These are phyloP conservation scores for Claviceps sp. DNA, from an alignment of 2,329 filamentous ascomycete genomes.

Conservation along the genomic window DNA sequence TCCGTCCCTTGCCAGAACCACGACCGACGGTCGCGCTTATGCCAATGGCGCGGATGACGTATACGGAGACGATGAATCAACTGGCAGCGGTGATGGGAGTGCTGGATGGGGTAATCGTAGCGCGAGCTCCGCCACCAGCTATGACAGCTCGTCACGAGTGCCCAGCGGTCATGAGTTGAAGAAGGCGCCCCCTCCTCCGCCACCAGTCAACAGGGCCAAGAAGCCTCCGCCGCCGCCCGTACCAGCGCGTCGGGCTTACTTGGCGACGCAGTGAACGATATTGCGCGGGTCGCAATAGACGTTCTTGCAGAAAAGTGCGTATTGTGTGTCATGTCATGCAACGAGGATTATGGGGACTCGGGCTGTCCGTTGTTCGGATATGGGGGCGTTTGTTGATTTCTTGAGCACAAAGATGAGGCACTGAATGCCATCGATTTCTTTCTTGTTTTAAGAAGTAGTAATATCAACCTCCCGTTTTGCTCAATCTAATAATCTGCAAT, in stretches of 20 bases:
- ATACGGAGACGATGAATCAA: slow-evolving; percentile 37
- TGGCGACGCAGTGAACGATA: slow-evolving; percentile 5
- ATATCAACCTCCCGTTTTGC: too few species aligned
- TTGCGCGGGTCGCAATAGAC: slow-evolving; percentile 1
- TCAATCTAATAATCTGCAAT: neutral
- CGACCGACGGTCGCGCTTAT: slow-evolving; percentile 20
- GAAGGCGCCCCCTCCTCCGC: slow-evolving; percentile 42
- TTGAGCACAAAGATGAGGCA: too few species aligned
- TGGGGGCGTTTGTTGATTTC: too few species aligned
- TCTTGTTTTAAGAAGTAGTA: neutral
- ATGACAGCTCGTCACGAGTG: slow-evolving; percentile 30
- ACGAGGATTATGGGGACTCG: neutral
- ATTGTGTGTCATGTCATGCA: neutral
- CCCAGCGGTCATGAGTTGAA: slow-evolving; percentile 22
- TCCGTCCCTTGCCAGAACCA: slow-evolving; percentile 31
- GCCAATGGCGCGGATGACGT: slow-evolving; percentile 26
- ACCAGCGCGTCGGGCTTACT: slow-evolving; percentile 18
- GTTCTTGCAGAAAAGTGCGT: neutral
- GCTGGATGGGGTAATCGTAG: slow-evolving; percentile 37
- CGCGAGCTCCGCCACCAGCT: slow-evolving; percentile 42
- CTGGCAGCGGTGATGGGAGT: slow-evolving; percentile 35
- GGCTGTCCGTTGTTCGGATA: too few species aligned
- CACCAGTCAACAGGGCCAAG: slow-evolving; percentile 33
- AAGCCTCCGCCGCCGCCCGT: slow-evolving; percentile 24
- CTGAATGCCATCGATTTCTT: too few species aligned